Conservation (phyloP, 768 basidiomycete genomes). For the Naganishia onofrii region DNA sequence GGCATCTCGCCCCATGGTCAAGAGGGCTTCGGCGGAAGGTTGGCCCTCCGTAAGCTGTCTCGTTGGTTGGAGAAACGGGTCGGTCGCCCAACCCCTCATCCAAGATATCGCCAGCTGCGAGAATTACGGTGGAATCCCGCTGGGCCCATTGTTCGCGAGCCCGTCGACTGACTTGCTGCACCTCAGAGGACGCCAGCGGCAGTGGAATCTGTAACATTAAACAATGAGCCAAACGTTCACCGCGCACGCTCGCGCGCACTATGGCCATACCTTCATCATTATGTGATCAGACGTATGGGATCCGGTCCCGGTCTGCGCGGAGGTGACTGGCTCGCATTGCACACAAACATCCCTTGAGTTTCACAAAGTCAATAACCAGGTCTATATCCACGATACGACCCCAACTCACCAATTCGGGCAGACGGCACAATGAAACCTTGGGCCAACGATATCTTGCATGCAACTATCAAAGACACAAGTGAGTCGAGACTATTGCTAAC, state of each 20-base stretch:
- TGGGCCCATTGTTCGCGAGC: conserved; percentile 74
- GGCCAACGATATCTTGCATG: conserved; percentile 82
- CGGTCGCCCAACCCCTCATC: conserved; percentile 49
- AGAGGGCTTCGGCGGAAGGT: conserved; percentile 34
- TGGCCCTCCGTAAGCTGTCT: conserved; percentile 62
- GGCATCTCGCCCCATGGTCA: conserved; percentile 42
- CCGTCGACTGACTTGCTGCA: conserved; percentile 70
- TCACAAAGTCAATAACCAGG: not conserved
- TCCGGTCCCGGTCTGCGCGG: conserved; percentile 28
- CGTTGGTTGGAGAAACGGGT: conserved; percentile 65
- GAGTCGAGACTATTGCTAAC: not conserved
- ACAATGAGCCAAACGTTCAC: not conserved
- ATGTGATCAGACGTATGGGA: conserved; percentile 62
- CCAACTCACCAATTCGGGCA: conserved; percentile 61
- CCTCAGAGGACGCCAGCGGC: conserved; percentile 70
- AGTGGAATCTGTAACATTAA: conserved; percentile 70
- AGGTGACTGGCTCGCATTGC: conserved; percentile 45
- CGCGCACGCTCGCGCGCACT: not conserved
- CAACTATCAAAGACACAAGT: conserved; percentile 60
- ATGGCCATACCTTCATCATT: conserved; percentile 73
- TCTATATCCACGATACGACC: not conserved
- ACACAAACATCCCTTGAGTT: conserved; percentile 48
- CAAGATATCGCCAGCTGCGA: conserved; percentile 51
- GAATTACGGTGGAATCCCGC: conserved; percentile 66
- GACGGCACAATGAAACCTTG: conserved; percentile 86